Evolutionary conservation across 163 green algal genomes (phyloP).

Genomic region (Trebouxia gelatinosa): DNA sequence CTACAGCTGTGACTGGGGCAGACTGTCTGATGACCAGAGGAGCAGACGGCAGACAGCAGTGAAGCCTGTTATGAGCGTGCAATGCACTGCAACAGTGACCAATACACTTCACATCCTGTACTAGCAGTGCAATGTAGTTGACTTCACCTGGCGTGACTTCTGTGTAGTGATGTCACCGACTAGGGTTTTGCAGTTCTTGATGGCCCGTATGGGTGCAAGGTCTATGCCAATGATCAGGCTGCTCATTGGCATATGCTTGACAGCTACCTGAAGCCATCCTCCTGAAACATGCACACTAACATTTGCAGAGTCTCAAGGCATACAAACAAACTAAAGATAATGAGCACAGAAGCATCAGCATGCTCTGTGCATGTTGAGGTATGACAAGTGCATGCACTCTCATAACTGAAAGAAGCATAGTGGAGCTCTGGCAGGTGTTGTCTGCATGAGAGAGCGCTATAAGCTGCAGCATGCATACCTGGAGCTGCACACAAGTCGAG

Average conservation of each 20-base stretch:
- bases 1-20: no score
- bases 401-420: no score
- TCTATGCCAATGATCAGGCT: constrained; percentile 94
- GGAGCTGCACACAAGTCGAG: constrained; percentile 97
- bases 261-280: constrained; percentile 84
- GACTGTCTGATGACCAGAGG: no score
- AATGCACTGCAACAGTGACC: no score
- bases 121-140: neutral
- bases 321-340: no score
- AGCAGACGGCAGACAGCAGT: no score
- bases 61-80: no score
- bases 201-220: constrained; percentile 89
- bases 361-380: no score
- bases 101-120: neutral
- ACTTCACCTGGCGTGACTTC: constrained; percentile 47
- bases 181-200: constrained; percentile 83
- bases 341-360: no score
- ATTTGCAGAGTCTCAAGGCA: neutral
- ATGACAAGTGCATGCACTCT: no score
- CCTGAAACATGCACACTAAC: constrained; percentile 33
- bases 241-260: constrained; percentile 90
- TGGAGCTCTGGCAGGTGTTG: no score
- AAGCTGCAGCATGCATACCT: constrained; percentile 47
- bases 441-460: no score
- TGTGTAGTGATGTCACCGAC: constrained; percentile 95